A percentile compares a stretch with the other conserved stretches of the same genome.
phyloP scores from a whole-genome alignment of 139 green algal genomes.

The Picochlorum sp. region DNA sequence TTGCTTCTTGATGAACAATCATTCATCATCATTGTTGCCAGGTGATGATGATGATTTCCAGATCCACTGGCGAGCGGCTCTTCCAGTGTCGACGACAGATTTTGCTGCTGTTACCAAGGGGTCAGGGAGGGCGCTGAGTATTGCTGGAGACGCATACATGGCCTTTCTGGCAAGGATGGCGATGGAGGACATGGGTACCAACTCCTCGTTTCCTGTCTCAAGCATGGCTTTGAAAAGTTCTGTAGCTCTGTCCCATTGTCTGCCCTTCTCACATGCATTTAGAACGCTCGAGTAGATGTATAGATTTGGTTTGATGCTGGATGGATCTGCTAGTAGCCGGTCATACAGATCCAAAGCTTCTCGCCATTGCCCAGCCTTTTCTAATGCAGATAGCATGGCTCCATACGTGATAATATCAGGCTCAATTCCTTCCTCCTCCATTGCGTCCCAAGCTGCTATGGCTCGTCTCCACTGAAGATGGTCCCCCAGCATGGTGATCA shows the following conservation, averaged over 20 bases:
- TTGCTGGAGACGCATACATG: constrained; percentile 29
- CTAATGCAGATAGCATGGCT: constrained; percentile 54
- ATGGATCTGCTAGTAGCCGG: background rate
- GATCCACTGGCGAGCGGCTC: constrained; percentile 31
- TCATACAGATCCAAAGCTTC: constrained; percentile 19
- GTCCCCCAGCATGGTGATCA: constrained; percentile 24
- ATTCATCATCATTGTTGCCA: too few species aligned
- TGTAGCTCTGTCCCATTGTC: constrained; percentile 27
- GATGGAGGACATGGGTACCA: constrained; percentile 12
- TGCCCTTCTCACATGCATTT: constrained; percentile 33
- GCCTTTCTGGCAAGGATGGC: constrained; percentile 21
- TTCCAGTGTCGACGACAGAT: constrained; percentile 20
- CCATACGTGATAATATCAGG: constrained; percentile 68
- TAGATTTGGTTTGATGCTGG: constrained; percentile 17
- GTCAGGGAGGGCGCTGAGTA: constrained; percentile 17
- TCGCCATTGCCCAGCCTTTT: constrained; percentile 20
- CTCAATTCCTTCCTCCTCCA: constrained; percentile 26
- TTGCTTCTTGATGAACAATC: too few species aligned
- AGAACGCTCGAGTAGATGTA: constrained; percentile 34
- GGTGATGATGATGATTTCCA: too few species aligned
- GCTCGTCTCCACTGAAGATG: constrained; percentile 46
- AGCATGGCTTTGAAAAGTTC: constrained; percentile 36
- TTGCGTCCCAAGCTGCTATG: constrained; percentile 17
- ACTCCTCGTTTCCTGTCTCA: constrained; percentile 1
- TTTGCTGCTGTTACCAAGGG: constrained; percentile 23